Evolutionary conservation across 2,329 filamentous ascomycete species (phyloP).

Genomic region (Aspergillus floridensis): DNA sequence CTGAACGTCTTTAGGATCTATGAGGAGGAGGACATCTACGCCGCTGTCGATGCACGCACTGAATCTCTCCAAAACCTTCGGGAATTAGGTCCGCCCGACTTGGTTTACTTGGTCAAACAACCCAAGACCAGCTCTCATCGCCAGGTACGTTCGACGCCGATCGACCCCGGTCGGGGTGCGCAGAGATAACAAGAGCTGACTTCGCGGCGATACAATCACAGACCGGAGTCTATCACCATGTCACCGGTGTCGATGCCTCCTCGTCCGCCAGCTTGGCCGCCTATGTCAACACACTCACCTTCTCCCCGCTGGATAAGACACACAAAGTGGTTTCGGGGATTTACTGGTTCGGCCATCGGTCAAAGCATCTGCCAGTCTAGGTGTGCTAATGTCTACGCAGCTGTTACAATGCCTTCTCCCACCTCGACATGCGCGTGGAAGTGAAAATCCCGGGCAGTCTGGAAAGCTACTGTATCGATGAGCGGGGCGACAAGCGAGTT

Average conservation of each 20-base stretch:
- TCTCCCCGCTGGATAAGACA: slow-evolving; percentile 77
- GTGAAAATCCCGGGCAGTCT: slow-evolving; percentile 95
- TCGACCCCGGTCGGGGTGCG: background rate
- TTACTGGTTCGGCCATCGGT: slow-evolving; percentile 67
- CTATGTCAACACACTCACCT: slow-evolving; percentile 97
- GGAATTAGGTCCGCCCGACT: slow-evolving; percentile 91
- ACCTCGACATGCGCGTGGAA: slow-evolving; percentile 96
- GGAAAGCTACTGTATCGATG: slow-evolving; percentile 96
- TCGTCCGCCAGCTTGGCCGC: slow-evolving; percentile 95
- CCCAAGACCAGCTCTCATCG: slow-evolving; percentile 57
- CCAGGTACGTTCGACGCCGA: slow-evolving; percentile 47
- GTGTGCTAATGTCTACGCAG: slow-evolving; percentile 37
- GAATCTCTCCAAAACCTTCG: slow-evolving; percentile 81
- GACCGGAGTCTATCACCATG: slow-evolving; percentile 95
- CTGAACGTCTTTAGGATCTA: slow-evolving; percentile 64
- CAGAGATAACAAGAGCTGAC: background rate
- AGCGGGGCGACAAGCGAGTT: slow-evolving; percentile 90
- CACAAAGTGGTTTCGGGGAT: slow-evolving; percentile 91
- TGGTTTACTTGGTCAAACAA: slow-evolving; percentile 89
- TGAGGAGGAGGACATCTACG: slow-evolving; percentile 80
- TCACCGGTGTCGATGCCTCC: slow-evolving; percentile 93
- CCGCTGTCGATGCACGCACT: slow-evolving; percentile 87
- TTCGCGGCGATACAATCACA: slow-evolving; percentile 35
- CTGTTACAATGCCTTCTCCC: slow-evolving; percentile 99
- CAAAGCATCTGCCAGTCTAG: background rate